These are phyloP conservation scores for Verticillium alfalfae DNA, from an alignment of 2,329 filamentous ascomycete genomes.

Conservation along the genomic window DNA sequence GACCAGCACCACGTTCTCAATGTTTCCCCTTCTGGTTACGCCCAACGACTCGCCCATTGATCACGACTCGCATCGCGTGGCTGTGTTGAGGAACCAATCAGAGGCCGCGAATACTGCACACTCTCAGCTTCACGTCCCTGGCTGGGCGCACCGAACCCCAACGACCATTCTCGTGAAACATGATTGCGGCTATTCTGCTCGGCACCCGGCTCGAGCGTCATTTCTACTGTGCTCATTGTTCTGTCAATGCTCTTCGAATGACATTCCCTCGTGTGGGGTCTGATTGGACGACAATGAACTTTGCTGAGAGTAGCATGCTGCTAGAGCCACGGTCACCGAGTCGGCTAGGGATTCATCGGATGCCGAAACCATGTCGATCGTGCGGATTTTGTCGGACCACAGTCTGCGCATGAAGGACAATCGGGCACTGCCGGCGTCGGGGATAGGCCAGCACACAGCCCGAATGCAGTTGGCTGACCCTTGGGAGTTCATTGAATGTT, in stretches of 20 bases:
- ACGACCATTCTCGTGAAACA: not conserved
- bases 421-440: too few relatives aligned
- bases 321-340: not conserved
- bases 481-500: too few relatives aligned
- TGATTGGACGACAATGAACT: not conserved
- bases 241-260: not conserved
- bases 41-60: not conserved
- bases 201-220: not conserved
- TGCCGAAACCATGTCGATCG: too few relatives aligned
- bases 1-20: not conserved
- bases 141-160: not conserved
- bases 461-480: too few relatives aligned
- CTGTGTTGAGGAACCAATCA: not conserved
- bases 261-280: not conserved
- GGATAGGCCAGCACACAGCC: too few relatives aligned
- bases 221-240: not conserved
- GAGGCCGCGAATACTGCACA: not conserved
- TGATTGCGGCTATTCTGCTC: not conserved
- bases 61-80: not conserved
- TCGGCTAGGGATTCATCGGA: too few relatives aligned
- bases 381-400: too few relatives aligned
- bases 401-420: too few relatives aligned
- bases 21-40: not conserved
- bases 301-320: too few relatives aligned
- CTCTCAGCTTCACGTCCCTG: not conserved